Conservation (phyloP, 2,329 filamentous ascomycete species). For the Rutstroemia sp. region DNA sequence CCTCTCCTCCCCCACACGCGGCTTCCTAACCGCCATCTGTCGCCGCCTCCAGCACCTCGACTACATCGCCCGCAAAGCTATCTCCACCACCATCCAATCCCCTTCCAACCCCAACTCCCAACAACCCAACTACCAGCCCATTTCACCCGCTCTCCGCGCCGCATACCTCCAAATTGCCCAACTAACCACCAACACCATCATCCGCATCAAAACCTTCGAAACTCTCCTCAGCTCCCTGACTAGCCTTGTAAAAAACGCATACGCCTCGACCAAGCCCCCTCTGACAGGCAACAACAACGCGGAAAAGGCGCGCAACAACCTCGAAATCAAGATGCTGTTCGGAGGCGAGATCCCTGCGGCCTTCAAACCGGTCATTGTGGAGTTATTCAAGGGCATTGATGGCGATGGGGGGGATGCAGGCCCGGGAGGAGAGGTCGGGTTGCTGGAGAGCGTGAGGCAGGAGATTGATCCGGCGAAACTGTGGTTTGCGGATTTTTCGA, state of each 20-base stretch:
- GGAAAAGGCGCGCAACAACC: slow-evolving; percentile 22
- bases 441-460: slow-evolving; percentile 15
- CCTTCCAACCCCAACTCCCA: slow-evolving; percentile 5
- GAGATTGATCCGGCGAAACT: slow-evolving; percentile 28
- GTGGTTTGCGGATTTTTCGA: slow-evolving; percentile 30
- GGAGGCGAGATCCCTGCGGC: slow-evolving; percentile 26
- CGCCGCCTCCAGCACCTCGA: slow-evolving; percentile 55
- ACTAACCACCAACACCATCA: slow-evolving; percentile 22
- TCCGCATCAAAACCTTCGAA: slow-evolving; percentile 27
- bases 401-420: background rate
- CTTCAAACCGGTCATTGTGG: slow-evolving; percentile 27
- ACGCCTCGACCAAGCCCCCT: slow-evolving; percentile 16
- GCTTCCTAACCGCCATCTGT: slow-evolving; percentile 62
- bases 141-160: slow-evolving; percentile 21
- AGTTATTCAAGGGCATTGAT: slow-evolving; percentile 23
- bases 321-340: slow-evolving; percentile 29
- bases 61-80: slow-evolving; percentile 28
- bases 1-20: slow-evolving; percentile 66
- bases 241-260: slow-evolving; percentile 23
- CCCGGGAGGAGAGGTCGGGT: background rate
- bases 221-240: slow-evolving; percentile 24
- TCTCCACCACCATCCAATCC: slow-evolving; percentile 10
- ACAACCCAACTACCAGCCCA: slow-evolving; percentile 7
- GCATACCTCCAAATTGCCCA: slow-evolving; percentile 28
- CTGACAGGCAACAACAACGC: slow-evolving; percentile 14